These are phyloP conservation scores for Kalmusia sp. DNA, from an alignment of 2,329 filamentous ascomycete species.

Conservation along the genomic window DNA sequence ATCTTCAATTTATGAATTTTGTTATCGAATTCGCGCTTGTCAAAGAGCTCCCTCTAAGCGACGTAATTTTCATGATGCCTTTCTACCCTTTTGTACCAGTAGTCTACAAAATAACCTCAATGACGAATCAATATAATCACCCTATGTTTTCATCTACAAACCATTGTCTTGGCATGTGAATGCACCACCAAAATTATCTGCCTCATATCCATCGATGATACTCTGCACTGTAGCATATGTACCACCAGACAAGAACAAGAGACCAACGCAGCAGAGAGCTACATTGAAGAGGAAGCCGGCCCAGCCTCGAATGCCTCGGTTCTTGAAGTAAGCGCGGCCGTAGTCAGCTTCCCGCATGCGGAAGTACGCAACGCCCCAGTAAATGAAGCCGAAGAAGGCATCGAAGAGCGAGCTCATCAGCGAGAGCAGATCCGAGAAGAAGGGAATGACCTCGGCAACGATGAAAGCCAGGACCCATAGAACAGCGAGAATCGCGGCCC, in stretches of 20 bases:
- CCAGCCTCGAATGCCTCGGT: conserved; percentile 60
- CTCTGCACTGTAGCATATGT: conserved; percentile 77
- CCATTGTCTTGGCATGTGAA: conserved; percentile 79
- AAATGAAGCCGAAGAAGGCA: conserved; percentile 94
- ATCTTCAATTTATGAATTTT: too few species aligned
- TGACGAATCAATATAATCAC: neutral
- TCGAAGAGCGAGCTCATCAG: conserved; percentile 90
- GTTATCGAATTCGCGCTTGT: too few species aligned
- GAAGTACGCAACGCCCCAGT: conserved; percentile 85
- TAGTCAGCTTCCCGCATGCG: conserved; percentile 75
- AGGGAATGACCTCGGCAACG: conserved; percentile 91
- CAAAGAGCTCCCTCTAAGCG: too few species aligned
- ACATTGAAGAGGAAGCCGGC: conserved; percentile 72
- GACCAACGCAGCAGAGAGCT: conserved; percentile 73
- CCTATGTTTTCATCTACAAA: conserved; percentile 48
- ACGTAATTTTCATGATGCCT: too few species aligned
- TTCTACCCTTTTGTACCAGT: too few species aligned
- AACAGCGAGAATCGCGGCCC: conserved; percentile 74
- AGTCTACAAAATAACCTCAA: too few species aligned
- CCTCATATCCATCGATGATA: conserved; percentile 75
- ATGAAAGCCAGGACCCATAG: conserved; percentile 92
- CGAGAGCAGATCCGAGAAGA: conserved; percentile 80
- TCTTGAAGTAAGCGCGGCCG: conserved; percentile 59
- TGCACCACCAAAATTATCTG: conserved; percentile 69
- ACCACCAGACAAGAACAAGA: conserved; percentile 82